Evolutionary conservation across 2,329 filamentous ascomycete genomes (phyloP).

Genomic region (Sporothrix euskadiensis): DNA sequence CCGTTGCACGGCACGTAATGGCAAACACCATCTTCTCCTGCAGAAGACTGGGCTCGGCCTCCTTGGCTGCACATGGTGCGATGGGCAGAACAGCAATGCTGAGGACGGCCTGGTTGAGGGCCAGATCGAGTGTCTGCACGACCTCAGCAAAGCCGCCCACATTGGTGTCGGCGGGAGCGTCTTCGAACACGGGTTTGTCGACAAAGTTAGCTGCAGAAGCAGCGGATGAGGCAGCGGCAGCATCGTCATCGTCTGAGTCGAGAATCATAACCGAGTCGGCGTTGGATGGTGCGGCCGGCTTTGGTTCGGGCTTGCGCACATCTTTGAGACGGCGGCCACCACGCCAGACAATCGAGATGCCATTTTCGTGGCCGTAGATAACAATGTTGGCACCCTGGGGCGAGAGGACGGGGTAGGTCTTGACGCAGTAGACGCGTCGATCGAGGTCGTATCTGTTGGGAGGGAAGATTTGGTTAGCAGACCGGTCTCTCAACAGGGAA

Average conservation of each 20-base stretch:
- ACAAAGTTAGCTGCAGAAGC: constrained; percentile 41
- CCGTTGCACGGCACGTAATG: constrained; percentile 56
- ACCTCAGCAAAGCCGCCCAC: constrained; percentile 56
- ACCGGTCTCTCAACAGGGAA: neutral
- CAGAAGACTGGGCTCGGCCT: constrained; percentile 53
- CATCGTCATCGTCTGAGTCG: constrained; percentile 58
- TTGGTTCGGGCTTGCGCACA: constrained; percentile 38
- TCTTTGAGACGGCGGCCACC: constrained; percentile 62
- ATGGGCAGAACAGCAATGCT: constrained; percentile 59
- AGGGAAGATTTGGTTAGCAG: neutral
- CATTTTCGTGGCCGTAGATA: constrained; percentile 64
- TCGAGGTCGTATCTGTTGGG: constrained; percentile 57
- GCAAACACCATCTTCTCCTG: constrained; percentile 62
- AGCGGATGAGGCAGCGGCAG: constrained; percentile 32
- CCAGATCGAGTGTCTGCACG: constrained; percentile 62
- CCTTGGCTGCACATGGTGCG: constrained; percentile 50
- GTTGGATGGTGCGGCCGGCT: constrained; percentile 28
- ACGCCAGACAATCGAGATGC: constrained; percentile 62
- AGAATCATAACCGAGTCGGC: constrained; percentile 61
- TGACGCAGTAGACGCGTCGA: constrained; percentile 59
- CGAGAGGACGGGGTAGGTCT: constrained; percentile 62
- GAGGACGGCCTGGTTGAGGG: constrained; percentile 56
- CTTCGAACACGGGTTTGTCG: constrained; percentile 61
- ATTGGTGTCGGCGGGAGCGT: constrained; percentile 42
- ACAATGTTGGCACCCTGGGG: constrained; percentile 64